These are phyloP conservation scores for Sarcodon aspratus DNA, from an alignment of 768 basidiomycete genomes.

Conservation along the genomic window DNA sequence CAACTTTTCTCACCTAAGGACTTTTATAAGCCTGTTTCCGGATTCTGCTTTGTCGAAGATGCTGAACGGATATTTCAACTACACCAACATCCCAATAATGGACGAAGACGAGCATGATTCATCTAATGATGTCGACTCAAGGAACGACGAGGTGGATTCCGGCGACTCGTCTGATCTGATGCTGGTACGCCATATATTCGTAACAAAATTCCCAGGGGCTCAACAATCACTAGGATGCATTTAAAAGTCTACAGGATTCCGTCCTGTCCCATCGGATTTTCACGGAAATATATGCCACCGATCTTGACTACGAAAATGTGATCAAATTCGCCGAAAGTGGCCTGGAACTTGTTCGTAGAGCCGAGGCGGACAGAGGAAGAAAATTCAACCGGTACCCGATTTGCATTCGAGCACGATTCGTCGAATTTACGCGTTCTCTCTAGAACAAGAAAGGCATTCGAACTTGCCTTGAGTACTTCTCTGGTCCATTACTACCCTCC, in stretches of 20 bases:
- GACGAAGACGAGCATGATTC: conserved; percentile 29
- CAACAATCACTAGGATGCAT: conserved; percentile 37
- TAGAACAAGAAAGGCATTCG: conserved; percentile 59
- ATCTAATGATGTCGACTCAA: not conserved
- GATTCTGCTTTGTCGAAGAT: conserved; percentile 40
- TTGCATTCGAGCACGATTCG: not conserved
- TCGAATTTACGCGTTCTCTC: not conserved
- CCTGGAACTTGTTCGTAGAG: conserved; percentile 37
- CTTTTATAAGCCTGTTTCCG: conserved; percentile 61
- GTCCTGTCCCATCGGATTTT: conserved; percentile 59
- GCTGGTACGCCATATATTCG: conserved; percentile 33
- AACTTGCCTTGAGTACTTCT: conserved; percentile 60
- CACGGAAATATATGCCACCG: conserved; percentile 50
- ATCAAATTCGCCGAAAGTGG: conserved; percentile 66
- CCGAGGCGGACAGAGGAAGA: conserved; percentile 49
- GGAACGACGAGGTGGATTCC: conserved; percentile 10
- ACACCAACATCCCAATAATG: conserved; percentile 34
- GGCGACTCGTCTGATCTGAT: conserved; percentile 52
- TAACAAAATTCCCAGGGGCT: conserved; percentile 1
- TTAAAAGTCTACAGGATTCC: conserved; percentile 36
- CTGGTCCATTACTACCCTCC: conserved; percentile 83
- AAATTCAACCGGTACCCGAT: conserved; percentile 33
- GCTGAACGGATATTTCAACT: conserved; percentile 58
- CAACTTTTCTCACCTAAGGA: conserved; percentile 39
- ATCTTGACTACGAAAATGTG: conserved; percentile 65